Percentiles rank a stretch among this genome's conserved stretches.
phyloP scores from a whole-genome alignment of 2,329 filamentous ascomycete species.

The Penicillium brevicompactum region DNA sequence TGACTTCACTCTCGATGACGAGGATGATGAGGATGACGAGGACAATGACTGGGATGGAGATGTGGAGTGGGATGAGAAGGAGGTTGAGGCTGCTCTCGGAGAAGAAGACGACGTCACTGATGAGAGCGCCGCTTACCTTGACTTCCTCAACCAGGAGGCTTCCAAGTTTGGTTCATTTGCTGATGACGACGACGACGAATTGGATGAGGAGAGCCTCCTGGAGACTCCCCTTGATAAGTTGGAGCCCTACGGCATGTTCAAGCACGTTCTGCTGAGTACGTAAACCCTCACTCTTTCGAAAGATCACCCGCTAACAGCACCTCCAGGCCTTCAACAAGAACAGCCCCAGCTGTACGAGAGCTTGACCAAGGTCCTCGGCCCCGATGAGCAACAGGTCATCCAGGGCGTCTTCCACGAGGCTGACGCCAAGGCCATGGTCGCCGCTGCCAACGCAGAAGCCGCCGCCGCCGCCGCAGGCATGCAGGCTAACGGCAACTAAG shows the following conservation, averaged over 20 bases:
- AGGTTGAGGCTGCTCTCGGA: conserved; percentile 62
- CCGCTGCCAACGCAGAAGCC: conserved; percentile 41
- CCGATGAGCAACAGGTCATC: conserved; percentile 79
- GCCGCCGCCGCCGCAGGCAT: conserved; percentile 37
- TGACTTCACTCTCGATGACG: conserved; percentile 75
- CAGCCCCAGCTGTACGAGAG: conserved; percentile 86
- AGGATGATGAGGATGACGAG: conserved; percentile 72
- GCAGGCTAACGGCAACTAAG: conserved; percentile 39
- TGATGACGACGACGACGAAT: conserved; percentile 78
- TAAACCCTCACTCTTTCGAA: conserved; percentile 24
- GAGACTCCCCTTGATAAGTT: conserved; percentile 95
- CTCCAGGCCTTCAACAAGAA: conserved; percentile 78
- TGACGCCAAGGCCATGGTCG: conserved; percentile 53
- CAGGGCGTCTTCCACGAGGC: conserved; percentile 76
- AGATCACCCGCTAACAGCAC: conserved; percentile 31
- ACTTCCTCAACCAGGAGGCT: conserved; percentile 93
- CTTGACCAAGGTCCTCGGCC: conserved; percentile 74
- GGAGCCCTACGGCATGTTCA: conserved; percentile 91
- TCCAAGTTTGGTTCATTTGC: conserved; percentile 77
- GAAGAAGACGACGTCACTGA: conserved; percentile 72
- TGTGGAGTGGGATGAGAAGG: conserved; percentile 67
- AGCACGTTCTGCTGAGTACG: conserved; percentile 78
- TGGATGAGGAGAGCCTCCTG: conserved; percentile 88
- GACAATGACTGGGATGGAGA: conserved; percentile 83
- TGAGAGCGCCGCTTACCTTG: conserved; percentile 90